A percentile compares a stretch with the other conserved stretches of the same genome.
Conservation (phyloP, 805 yeast species). For the Teunomyces stri region DNA sequence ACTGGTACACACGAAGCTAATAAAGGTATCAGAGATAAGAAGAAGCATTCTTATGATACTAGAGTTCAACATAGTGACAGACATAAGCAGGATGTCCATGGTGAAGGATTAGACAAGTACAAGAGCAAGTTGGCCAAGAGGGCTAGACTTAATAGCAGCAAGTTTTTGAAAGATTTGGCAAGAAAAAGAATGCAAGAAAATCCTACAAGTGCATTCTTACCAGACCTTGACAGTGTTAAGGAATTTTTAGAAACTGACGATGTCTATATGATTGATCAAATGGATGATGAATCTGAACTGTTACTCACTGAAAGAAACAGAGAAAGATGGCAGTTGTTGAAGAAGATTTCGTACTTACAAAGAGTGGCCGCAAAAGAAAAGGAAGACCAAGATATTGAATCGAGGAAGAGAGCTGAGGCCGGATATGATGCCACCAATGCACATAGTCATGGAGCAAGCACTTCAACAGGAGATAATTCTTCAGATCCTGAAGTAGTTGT, state of each 20-base stretch:
- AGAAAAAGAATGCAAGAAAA: constrained; percentile 40
- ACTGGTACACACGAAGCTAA: constrained; percentile 78
- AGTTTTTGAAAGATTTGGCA: constrained; percentile 58
- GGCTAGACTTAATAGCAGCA: constrained; percentile 53
- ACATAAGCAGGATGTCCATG: constrained; percentile 74
- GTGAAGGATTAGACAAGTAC: constrained; percentile 69
- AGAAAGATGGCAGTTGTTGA: constrained; percentile 70
- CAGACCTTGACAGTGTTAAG: constrained; percentile 54
- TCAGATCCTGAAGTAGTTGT: constrained; percentile 7
- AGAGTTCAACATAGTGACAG: constrained; percentile 66
- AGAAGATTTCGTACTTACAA: constrained; percentile 68
- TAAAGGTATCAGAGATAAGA: constrained; percentile 77
- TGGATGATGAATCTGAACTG: constrained; percentile 39
- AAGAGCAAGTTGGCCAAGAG: constrained; percentile 44
- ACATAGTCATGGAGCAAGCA: background rate
- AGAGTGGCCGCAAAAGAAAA: constrained; percentile 56
- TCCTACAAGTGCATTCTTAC: constrained; percentile 42
- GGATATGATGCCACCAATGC: constrained; percentile 22
- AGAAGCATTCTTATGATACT: constrained; percentile 76
- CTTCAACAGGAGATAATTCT: background rate
- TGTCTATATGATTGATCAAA: constrained; percentile 29
- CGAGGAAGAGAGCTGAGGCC: constrained; percentile 30
- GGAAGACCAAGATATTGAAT: constrained; percentile 36
- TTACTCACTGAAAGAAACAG: constrained; percentile 42
- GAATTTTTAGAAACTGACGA: constrained; percentile 53